Base-by-base conservation (phyloP, 2,329 filamentous ascomycete genomes). In the Epichloe sibirici region DNA sequence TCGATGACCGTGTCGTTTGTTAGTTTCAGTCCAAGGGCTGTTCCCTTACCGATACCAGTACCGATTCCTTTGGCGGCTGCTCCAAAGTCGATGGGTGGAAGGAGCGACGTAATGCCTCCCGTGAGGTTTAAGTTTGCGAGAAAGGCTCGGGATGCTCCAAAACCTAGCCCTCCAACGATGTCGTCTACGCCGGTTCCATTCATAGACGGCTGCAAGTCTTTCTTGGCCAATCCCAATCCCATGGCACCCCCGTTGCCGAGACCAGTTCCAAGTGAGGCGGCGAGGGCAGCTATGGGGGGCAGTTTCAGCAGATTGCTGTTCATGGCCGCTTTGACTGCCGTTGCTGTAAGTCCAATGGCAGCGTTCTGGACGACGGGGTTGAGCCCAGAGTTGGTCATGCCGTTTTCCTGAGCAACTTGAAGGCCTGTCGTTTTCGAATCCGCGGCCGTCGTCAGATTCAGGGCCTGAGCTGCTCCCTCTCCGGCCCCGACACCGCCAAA, bases 351-450 rank as follows among this genome's bases (percentile, higher is more conserved):
- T 2, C 65, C 65, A 47, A 62, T 60, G 39, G 61, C 62, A 6
- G 63, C 56, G 47, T 62, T 65, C 49, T 65, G 59, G 45, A 68
- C 56, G 3, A 59, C 54, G 0, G 62, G 60, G 51, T 66, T 65
- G 21, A 68, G 55, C 15, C 64, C 63, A 8, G 58, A 61, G 11
- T 57, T 58, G 9, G 60, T 48, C 58, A 64, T 60, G n/a, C 58
- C 57, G 55, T 65, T 66, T 21, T 62, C 58, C 15, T 59, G 50
- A 1, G 60, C 60, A 3, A 62, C 60, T 51, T 56, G 57, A 15
- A 57, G 54, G 2, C 55, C 58, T 5, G 56, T 38, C 5, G 48
- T 17, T 37, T 54, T 59, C 21, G 56, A 53, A 28, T 45, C 51
- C 2, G 51, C 51, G 4, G 53, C 45, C 1, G 60, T 47, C 2